These are phyloP conservation scores for Anethum foeniculum DNA, from an alignment of 140 eudicot species.

Conservation along the genomic window DNA sequence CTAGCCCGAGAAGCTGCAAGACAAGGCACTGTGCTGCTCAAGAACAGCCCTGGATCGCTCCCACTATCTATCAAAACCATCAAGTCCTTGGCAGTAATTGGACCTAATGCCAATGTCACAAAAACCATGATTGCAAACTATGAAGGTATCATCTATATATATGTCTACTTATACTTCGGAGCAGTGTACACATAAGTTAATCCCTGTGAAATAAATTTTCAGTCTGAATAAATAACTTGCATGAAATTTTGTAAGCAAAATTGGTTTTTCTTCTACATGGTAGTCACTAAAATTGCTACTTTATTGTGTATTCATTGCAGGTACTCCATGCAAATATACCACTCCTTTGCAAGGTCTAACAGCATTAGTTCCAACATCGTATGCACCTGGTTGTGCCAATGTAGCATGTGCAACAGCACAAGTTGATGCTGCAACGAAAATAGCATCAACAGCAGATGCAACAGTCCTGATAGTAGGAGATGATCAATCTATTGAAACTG, in stretches of 20 bases:
- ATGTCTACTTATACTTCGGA: background rate
- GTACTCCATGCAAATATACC: constrained; percentile 68
- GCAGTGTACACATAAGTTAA: background rate
- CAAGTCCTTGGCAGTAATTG: constrained; percentile 33
- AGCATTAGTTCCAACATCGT: constrained; percentile 36
- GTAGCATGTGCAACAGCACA: constrained; percentile 52
- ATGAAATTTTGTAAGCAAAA: background rate
- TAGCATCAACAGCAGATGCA: constrained; percentile 72
- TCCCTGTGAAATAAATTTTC: background rate
- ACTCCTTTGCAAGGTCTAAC: constrained; percentile 78
- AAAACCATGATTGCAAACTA: constrained; percentile 43
- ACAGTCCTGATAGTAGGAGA: constrained; percentile 69
- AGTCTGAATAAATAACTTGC: background rate
- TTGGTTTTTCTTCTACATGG: background rate
- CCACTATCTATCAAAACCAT: constrained; percentile 26
- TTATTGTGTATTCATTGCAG: constrained; percentile 21
- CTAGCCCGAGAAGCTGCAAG: constrained; percentile 50
- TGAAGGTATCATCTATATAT: constrained; percentile 20
- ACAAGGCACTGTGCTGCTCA: constrained; percentile 44
- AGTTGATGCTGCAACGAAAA: constrained; percentile 46
- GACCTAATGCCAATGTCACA: constrained; percentile 42
- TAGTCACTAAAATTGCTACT: background rate
- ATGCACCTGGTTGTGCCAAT: constrained; percentile 61
- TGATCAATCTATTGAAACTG: constrained; percentile 71
- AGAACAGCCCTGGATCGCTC: constrained; percentile 24